Evolutionary conservation across 352 stramenopile species (phyloP), one percentile per base, ranked within the genome.

Genomic region (Globisporangium cederbergense): DNA sequence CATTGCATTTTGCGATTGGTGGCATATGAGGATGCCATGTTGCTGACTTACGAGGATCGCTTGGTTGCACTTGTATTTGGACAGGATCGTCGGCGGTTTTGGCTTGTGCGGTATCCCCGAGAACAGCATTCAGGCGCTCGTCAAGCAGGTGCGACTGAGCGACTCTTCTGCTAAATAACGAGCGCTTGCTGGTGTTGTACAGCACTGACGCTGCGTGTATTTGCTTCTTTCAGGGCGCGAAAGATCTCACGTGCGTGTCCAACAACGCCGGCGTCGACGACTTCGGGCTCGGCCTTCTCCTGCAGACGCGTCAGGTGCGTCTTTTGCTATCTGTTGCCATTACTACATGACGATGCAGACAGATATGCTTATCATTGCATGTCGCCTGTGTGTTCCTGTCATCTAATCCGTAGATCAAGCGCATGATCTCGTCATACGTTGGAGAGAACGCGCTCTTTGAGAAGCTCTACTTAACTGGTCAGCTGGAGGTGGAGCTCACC

Each of bases 361-460:
- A 40, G 34, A 9, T 40, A 11, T 40, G n/a, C n/a, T n/a, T n/a
- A n/a, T n/a, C n/a, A n/a, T n/a, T n/a, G n/a, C n/a, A n/a, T n/a
- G n/a, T n/a, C n/a, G n/a, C n/a, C n/a, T n/a, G n/a, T n/a, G n/a
- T n/a, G n/a, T n/a, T n/a, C n/a, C n/a, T n/a, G n/a, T n/a, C n/a
- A n/a, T n/a, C n/a, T n/a, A n/a, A n/a, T n/a, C n/a, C n/a, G n/a
- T n/a, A n/a, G 83, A 97, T 99, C 45, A 98, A 98, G 72, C 81
- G 92, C 49, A 97, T 99, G 89, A 98, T 99, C 53, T 97, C 88
- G 57, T 97, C 81, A 14, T 99, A 99, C 73, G 96, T 99, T 3
- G 97, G 96, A 28, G 96, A 99, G 73, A 99, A 99, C 70, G 97
- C 97, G 54, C 66, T 97, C 9, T 98, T 98, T 63, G 92, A 98